phyloP scores from a whole-genome alignment of 352 stramenopile genomes.

The Globisporangium lucens region DNA sequence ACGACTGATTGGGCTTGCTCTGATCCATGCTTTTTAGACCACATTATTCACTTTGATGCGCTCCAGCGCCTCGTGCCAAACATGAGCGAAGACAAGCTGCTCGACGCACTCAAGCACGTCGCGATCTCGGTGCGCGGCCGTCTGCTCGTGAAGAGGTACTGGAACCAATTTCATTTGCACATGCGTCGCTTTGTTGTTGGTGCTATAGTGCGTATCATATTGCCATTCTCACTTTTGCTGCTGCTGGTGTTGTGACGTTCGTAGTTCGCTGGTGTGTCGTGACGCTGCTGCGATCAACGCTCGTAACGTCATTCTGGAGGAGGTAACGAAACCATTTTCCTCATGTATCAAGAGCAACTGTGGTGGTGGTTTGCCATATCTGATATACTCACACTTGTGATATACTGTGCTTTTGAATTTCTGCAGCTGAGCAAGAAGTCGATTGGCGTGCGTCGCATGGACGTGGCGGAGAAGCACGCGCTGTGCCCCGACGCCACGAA shows the following conservation, averaged over 20 bases:
- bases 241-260: background rate
- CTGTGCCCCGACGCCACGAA: constrained; percentile 42
- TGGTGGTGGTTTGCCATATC: background rate
- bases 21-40: constrained; percentile 26
- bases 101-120: constrained; percentile 40
- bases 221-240: background rate
- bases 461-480: constrained; percentile 40
- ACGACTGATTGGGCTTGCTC: background rate
- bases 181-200: background rate
- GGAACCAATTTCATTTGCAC: background rate
- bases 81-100: constrained; percentile 32
- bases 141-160: constrained; percentile 40
- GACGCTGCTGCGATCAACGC: constrained; percentile 27
- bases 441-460: constrained; percentile 37
- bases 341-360: background rate
- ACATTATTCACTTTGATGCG: constrained; percentile 47
- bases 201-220: background rate
- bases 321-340: constrained; percentile 16
- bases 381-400: background rate
- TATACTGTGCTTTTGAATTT: background rate
- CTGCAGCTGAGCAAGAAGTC: constrained; percentile 33
- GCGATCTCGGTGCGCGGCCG: constrained; percentile 41
- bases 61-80: constrained; percentile 36
- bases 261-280: constrained; percentile 31
- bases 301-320: constrained; percentile 50